These are phyloP conservation scores for Leccinum solheimii DNA, from an alignment of 1,284 basidiomycete species.

Conservation along the genomic window DNA sequence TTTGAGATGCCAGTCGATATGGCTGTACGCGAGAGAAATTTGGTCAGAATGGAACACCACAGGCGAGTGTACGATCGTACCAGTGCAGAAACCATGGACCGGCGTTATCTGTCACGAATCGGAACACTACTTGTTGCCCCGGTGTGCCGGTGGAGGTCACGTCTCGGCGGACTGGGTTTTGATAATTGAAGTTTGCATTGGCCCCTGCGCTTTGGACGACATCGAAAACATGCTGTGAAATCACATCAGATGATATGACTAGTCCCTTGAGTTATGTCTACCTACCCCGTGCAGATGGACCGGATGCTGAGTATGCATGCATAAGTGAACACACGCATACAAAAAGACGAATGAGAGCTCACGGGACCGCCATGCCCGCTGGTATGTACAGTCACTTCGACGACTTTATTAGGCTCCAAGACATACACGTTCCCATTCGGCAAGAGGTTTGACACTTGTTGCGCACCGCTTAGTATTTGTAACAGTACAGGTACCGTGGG, in stretches of 20 bases:
- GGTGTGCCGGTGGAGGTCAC: background rate
- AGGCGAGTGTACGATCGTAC: background rate
- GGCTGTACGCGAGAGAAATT: background rate
- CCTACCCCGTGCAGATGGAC: constrained; percentile 33
- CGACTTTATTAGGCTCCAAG: constrained; percentile 34
- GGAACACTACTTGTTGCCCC: background rate
- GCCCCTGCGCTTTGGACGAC: background rate
- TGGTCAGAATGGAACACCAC: background rate
- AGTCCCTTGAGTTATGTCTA: background rate
- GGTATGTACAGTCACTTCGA: constrained; percentile 35
- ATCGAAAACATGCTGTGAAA: background rate
- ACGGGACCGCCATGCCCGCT: constrained; percentile 21
- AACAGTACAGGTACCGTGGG: constrained; percentile 37
- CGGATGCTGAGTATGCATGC: constrained; percentile 32
- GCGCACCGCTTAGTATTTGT: constrained; percentile 39
- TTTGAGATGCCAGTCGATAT: background rate
- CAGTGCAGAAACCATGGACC: background rate
- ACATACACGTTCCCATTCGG: constrained; percentile 32
- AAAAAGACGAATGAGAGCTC: background rate
- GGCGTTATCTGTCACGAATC: background rate
- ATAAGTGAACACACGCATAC: background rate
- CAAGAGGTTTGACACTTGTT: constrained; percentile 27
- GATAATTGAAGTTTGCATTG: background rate
- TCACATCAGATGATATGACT: background rate
- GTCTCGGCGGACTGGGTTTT: background rate